phyloP scores from a whole-genome alignment of 2,329 filamentous ascomycete genomes.

The Seiridium cupressi region DNA sequence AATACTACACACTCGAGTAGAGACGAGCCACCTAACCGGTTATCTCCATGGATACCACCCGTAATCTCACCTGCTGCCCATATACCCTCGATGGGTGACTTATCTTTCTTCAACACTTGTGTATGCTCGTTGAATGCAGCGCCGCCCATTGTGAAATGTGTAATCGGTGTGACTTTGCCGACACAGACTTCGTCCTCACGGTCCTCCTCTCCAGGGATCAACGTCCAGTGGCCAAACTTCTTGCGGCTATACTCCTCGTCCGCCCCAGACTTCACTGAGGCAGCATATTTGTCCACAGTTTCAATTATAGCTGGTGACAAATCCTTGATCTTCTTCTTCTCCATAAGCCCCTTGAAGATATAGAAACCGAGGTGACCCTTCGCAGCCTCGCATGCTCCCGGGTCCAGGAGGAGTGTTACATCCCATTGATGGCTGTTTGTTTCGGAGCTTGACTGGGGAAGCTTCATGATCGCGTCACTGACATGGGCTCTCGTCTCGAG shows the following conservation, averaged over 20 bases:
- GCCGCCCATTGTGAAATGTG: conserved; percentile 68
- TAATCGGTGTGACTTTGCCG: conserved; percentile 60
- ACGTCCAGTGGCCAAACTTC: conserved; percentile 54
- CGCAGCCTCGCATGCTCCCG: conserved; percentile 50
- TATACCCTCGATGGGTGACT: conserved; percentile 49
- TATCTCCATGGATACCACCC: conserved; percentile 63
- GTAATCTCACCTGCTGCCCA: conserved; percentile 66
- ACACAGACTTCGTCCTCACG: conserved; percentile 54
- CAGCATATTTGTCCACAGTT: conserved; percentile 48
- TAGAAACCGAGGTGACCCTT: conserved; percentile 62
- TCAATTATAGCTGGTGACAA: conserved; percentile 37
- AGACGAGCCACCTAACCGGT: conserved; percentile 60
- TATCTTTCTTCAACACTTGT: conserved; percentile 43
- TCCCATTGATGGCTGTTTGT: conserved; percentile 51
- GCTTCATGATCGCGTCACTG: conserved; percentile 48
- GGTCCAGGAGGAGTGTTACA: conserved; percentile 57
- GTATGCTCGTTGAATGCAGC: conserved; percentile 53
- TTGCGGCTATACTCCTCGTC: conserved; percentile 46
- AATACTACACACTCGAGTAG: conserved; percentile 64
- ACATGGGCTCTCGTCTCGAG: conserved; percentile 57
- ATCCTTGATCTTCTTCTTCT: conserved; percentile 52
- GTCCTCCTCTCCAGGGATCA: conserved; percentile 40
- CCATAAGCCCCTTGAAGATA: conserved; percentile 58
- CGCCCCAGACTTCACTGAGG: conserved; percentile 35
- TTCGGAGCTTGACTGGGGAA: conserved; percentile 25